phyloP scores from a whole-genome alignment of 108 stramenopile species.

The Cyclotella sp. region DNA sequence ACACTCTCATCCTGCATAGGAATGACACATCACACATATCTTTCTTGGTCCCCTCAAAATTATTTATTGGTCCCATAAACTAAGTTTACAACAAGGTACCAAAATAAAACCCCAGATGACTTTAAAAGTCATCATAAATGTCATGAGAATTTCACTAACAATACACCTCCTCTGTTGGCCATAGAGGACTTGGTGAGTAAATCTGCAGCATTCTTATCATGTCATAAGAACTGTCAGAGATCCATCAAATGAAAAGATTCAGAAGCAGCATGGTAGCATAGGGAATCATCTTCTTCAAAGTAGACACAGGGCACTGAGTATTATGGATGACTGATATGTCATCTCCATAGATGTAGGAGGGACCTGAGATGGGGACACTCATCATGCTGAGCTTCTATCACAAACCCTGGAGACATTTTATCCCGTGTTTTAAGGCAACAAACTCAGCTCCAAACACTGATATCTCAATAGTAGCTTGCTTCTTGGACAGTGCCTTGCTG shows the following conservation, averaged over 20 bases:
- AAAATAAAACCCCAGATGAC: no score
- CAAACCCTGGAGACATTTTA: neutral
- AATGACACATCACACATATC: no score
- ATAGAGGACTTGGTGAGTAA: no score
- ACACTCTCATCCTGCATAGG: no score
- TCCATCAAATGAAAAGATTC: neutral
- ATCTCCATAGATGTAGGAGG: neutral
- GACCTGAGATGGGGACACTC: neutral
- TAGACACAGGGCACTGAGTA: neutral
- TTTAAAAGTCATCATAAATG: no score
- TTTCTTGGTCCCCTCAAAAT: no score
- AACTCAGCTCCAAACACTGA: constrained; percentile 1
- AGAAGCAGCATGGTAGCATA: neutral
- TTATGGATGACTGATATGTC: neutral
- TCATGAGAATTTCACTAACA: no score
- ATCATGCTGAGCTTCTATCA: neutral
- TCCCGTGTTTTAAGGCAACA: neutral
- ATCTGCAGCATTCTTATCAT: no score
- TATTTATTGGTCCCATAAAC: no score
- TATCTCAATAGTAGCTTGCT: neutral
- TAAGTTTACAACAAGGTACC: no score
- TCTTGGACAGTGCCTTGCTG: no score
- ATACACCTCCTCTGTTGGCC: no score
- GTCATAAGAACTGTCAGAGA: neutral
- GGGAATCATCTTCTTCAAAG: neutral